These are phyloP conservation scores for Ogataea polymorpha DNA, from an alignment of 805 yeast genomes.

Conservation along the genomic window DNA sequence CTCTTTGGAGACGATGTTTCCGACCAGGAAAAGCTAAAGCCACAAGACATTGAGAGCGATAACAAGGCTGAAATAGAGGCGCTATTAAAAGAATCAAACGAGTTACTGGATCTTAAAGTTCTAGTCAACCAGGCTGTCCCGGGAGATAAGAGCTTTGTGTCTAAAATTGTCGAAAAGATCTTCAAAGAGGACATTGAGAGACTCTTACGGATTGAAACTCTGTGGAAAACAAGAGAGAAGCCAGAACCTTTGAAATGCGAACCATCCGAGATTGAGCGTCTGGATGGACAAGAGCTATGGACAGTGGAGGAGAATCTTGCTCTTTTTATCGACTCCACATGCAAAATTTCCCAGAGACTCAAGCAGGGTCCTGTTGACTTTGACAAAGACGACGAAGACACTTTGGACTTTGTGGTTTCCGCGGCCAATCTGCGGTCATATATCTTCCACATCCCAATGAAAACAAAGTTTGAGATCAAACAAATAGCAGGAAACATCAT, in stretches of 20 bases:
- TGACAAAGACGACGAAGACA: slow-evolving; percentile 94
- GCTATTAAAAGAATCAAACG: slow-evolving; percentile 64
- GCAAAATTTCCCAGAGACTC: slow-evolving; percentile 47
- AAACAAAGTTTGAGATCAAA: slow-evolving; percentile 82
- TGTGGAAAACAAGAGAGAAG: slow-evolving; percentile 70
- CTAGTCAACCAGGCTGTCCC: slow-evolving; percentile 27
- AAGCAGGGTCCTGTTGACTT: slow-evolving; percentile 51
- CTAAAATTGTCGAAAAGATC: slow-evolving; percentile 53
- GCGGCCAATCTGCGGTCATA: slow-evolving; percentile 75
- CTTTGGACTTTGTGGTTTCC: slow-evolving; percentile 82
- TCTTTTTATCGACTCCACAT: slow-evolving; percentile 50
- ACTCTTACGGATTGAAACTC: slow-evolving; percentile 61
- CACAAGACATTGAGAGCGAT: slow-evolving; percentile 52
- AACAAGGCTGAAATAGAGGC: slow-evolving; percentile 63
- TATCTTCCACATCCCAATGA: slow-evolving; percentile 65
- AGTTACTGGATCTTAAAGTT: slow-evolving; percentile 48
- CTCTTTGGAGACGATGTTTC: slow-evolving; percentile 57
- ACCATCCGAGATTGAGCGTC: background rate
- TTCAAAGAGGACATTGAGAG: slow-evolving; percentile 78
- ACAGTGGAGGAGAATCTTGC: slow-evolving; percentile 56
- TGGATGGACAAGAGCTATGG: slow-evolving; percentile 52
- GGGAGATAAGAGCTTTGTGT: slow-evolving; percentile 32
- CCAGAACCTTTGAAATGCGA: slow-evolving; percentile 60
- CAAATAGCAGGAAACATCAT: slow-evolving; percentile 97
- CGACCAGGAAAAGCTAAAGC: slow-evolving; percentile 26